Percentiles rank a stretch among this genome's conserved stretches.
phyloP scores from a whole-genome alignment of 192 early-diverging fungal species.

The Gryganskiella cystojenkinii region DNA sequence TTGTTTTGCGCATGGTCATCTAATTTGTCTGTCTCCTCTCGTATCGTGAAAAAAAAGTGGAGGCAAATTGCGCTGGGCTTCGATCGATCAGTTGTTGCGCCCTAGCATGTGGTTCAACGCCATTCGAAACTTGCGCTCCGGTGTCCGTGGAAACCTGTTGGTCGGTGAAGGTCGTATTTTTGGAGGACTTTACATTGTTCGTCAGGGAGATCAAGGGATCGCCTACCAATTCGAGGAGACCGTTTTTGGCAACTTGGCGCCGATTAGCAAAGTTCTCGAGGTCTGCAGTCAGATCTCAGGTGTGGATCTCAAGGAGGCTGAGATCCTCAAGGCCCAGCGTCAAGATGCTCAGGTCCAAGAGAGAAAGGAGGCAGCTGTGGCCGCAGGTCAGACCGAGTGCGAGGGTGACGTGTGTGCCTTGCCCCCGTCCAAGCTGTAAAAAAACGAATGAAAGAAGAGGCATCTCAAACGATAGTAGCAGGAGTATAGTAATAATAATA shows the following conservation, averaged over 20 bases:
- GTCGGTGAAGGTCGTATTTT: constrained; percentile 58
- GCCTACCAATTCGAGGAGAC: constrained; percentile 56
- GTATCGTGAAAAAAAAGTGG: constrained; percentile 10
- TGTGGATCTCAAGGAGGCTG: constrained; percentile 11
- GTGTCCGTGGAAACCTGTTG: constrained; percentile 50
- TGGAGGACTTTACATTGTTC: constrained; percentile 52
- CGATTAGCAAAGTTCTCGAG: constrained; percentile 52
- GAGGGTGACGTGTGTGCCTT: constrained; percentile 28
- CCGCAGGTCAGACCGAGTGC: constrained; percentile 26
- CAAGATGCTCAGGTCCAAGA: constrained; percentile 31
- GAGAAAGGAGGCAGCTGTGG: constrained; percentile 7
- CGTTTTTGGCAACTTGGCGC: constrained; percentile 53
- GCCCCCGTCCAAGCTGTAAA: constrained; percentile 21
- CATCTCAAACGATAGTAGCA: too few relatives aligned
- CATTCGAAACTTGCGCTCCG: constrained; percentile 38
- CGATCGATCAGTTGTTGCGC: constrained; percentile 30
- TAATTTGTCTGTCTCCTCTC: not conserved
- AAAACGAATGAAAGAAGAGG: not conserved
- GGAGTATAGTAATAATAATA: too few relatives aligned
- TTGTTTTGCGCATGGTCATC: too few relatives aligned
- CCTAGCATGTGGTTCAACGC: constrained; percentile 36
- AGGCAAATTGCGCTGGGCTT: constrained; percentile 41
- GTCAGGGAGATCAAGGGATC: constrained; percentile 38
- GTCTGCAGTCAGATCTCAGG: constrained; percentile 53
- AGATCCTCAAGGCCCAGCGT: constrained; percentile 1